These are phyloP conservation scores for Yamadazyma siamensis DNA, from an alignment of 1,139 yeast genomes.

Conservation along the genomic window DNA sequence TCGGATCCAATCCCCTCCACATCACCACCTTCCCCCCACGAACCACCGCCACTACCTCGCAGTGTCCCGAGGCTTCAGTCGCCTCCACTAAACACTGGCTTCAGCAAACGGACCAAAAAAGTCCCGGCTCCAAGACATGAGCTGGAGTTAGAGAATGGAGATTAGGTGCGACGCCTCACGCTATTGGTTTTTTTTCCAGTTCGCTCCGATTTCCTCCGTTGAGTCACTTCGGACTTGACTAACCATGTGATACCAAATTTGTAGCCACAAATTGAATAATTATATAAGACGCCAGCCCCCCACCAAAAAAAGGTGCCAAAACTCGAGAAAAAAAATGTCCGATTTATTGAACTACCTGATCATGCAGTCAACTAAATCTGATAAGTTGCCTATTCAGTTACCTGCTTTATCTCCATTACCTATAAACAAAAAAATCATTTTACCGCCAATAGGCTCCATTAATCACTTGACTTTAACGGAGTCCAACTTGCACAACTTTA, in stretches of 20 bases:
- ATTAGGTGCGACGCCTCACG: no score
- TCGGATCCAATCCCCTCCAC: background rate
- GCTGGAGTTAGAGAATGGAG: background rate
- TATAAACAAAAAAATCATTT: conserved; percentile 10
- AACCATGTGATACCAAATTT: conserved; percentile 15
- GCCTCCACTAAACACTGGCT: no score
- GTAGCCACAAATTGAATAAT: conserved; percentile 15
- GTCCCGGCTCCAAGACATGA: no score
- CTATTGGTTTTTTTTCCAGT: conserved; percentile 2
- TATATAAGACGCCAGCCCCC: conserved; percentile 5
- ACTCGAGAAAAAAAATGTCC: no score
- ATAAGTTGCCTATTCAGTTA: conserved; percentile 6
- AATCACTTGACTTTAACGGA: conserved; percentile 16
- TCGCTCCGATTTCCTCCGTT: background rate
- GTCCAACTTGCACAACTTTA: conserved; percentile 12
- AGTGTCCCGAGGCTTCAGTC: no score
- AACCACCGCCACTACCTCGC: background rate
- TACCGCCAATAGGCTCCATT: conserved; percentile 15
- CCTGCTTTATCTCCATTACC: conserved; percentile 9
- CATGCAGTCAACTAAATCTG: conserved; percentile 21
- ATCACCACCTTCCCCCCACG: background rate
- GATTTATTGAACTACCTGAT: conserved; percentile 32
- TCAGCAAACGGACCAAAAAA: no score
- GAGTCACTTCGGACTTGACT: conserved; percentile 1
- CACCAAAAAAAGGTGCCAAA: no score